phyloP scores from a whole-genome alignment of 2,329 filamentous ascomycete species.

The Paraphaeosphaeria minitans region DNA sequence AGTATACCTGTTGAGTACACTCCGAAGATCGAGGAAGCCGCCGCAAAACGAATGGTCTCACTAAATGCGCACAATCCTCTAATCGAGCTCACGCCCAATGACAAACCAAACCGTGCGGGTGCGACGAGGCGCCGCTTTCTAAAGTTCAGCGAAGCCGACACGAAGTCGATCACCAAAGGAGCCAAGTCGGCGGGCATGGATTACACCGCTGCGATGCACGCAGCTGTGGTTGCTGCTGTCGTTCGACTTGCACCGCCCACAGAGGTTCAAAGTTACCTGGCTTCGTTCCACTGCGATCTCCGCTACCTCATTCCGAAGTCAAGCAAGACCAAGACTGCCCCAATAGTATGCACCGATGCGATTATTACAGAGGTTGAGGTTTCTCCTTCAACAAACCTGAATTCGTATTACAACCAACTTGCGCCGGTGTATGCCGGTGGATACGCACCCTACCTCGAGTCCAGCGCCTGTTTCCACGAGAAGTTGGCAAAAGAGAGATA shows the following conservation, averaged over 20 bases:
- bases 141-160: slow-evolving; percentile 21
- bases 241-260: slow-evolving; percentile 20
- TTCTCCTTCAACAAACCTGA: slow-evolving; percentile 21
- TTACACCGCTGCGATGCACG: slow-evolving; percentile 20
- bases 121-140: slow-evolving; percentile 16
- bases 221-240: slow-evolving; percentile 24
- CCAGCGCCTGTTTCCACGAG: slow-evolving; percentile 26
- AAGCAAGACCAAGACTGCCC: slow-evolving; percentile 21
- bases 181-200: slow-evolving; percentile 17
- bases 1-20: slow-evolving; percentile 21
- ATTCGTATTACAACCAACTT: slow-evolving; percentile 25
- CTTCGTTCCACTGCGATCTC: slow-evolving; percentile 32
- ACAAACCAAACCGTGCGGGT: slow-evolving; percentile 12
- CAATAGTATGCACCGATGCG: slow-evolving; percentile 27
- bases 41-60: slow-evolving; percentile 22
- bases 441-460: slow-evolving; percentile 25
- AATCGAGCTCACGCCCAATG: slow-evolving; percentile 24
- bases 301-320: slow-evolving; percentile 25
- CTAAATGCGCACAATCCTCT: slow-evolving; percentile 25
- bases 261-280: slow-evolving; percentile 27
- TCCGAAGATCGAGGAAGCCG: slow-evolving; percentile 23
- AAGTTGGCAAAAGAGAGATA: slow-evolving; percentile 20
- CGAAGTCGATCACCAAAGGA: slow-evolving; percentile 18
- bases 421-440: slow-evolving; percentile 25
- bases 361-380: slow-evolving; percentile 29